Percentiles rank a stretch among this genome's conserved stretches.
These are phyloP conservation scores for Rubia yunnanensis DNA, from an alignment of 257 asterid species.

Conservation along the genomic window DNA sequence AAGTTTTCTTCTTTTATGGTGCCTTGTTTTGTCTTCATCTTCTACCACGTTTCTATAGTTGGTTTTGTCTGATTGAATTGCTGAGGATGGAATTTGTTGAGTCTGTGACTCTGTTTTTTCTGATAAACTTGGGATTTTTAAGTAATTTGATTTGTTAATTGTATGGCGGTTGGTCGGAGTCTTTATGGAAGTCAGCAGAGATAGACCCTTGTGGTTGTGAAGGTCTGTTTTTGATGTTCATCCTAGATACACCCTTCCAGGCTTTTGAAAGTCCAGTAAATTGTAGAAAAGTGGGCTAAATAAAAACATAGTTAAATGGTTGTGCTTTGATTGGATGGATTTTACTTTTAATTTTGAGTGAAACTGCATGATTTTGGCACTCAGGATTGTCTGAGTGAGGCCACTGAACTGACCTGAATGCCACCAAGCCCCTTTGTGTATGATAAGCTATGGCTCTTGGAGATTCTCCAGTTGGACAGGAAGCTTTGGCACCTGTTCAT, in stretches of 20 bases:
- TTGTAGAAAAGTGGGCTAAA: background rate
- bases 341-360: background rate
- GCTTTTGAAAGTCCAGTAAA: background rate
- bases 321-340: background rate
- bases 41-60: background rate
- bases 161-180: background rate
- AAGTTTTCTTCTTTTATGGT: conserved; percentile 1
- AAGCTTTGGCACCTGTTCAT: background rate
- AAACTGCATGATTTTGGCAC: conserved; percentile 3
- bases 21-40: conserved; percentile 1
- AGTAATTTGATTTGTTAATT: background rate
- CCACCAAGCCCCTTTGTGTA: background rate
- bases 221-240: background rate
- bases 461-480: background rate
- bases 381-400: conserved; percentile 5
- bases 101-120: background rate
- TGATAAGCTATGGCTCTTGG: background rate
- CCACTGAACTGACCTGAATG: background rate
- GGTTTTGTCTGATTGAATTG: conserved; percentile 5
- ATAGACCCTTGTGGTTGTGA: background rate
- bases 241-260: no score
- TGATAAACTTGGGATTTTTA: conserved; percentile 14
- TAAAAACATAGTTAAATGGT: background rate
- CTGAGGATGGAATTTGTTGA: background rate
- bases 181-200: background rate